Conservation (phyloP, 768 basidiomycete genomes). For the Termitomyces sp. region DNA sequence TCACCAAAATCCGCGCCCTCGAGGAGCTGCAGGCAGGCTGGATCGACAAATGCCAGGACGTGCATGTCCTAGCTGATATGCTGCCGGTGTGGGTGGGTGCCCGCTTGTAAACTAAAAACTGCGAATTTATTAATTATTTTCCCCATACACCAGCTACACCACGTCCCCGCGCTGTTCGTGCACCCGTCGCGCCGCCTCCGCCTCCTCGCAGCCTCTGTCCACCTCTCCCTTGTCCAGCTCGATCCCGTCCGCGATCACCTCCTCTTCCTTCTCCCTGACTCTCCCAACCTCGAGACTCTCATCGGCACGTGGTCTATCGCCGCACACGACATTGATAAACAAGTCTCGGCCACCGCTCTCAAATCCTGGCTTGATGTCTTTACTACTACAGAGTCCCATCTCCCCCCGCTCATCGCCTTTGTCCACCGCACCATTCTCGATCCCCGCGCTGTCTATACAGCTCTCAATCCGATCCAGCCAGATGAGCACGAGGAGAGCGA, state of each 20-base stretch:
- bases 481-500: conserved; percentile 70
- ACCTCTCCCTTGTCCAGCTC: conserved; percentile 62
- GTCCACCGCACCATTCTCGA: conserved; percentile 53
- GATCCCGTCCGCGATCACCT: conserved; percentile 44
- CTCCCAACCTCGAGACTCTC: conserved; percentile 45
- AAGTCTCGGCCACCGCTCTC: conserved; percentile 46
- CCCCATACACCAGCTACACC: conserved; percentile 91
- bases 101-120: neutral
- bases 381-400: conserved; percentile 20
- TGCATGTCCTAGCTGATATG: conserved; percentile 49
- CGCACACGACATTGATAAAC: conserved; percentile 67
- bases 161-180: conserved; percentile 75
- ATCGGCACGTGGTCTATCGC: conserved; percentile 74
- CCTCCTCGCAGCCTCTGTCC: conserved; percentile 53
- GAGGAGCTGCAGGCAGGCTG: conserved; percentile 76
- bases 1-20: conserved; percentile 80
- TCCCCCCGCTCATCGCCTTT: conserved; percentile 44
- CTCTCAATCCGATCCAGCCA: conserved; percentile 64
- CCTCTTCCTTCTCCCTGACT: conserved; percentile 45
- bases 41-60: conserved; percentile 50
- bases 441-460: conserved; percentile 52
- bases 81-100: conserved; percentile 83
- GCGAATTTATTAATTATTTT: neutral
- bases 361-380: conserved; percentile 50
- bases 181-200: conserved; percentile 80